Conservation (phyloP, 352 stramenopile genomes). For the Globisporangium spiculum region DNA sequence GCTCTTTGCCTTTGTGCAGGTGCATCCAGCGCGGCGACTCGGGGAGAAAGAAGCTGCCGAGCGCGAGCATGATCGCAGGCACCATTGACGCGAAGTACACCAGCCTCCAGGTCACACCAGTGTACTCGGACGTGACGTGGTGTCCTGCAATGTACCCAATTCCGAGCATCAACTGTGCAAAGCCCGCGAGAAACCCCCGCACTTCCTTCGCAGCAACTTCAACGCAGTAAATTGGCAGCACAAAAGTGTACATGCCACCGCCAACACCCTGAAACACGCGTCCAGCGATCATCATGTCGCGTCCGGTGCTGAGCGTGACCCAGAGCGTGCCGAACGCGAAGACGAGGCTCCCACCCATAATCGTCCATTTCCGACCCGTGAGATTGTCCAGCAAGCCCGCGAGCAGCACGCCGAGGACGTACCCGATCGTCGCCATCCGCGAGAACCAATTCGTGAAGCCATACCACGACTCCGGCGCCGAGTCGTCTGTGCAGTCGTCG, state of each 20-base stretch:
- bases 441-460: constrained; percentile 6
- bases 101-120: constrained; percentile 1
- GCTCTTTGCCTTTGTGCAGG: constrained; percentile 39
- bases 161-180: constrained; percentile 10
- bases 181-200: constrained; percentile 10
- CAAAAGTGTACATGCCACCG: constrained; percentile 13
- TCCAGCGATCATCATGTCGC: not conserved
- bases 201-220: constrained; percentile 12
- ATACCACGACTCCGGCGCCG: not conserved
- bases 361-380: constrained; percentile 9
- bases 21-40: constrained; percentile 53
- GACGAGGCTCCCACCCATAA: constrained; percentile 2
- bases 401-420: constrained; percentile 4
- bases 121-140: not conserved
- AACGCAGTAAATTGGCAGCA: constrained; percentile 18
- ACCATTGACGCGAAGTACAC: constrained; percentile 6
- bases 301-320: constrained; percentile 3
- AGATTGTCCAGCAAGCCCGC: constrained; percentile 8
- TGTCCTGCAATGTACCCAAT: not conserved
- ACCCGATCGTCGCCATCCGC: constrained; percentile 5
- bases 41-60: constrained; percentile 39
- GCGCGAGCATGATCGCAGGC: constrained; percentile 23
- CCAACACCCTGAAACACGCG: constrained; percentile 12
- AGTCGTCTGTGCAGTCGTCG: not conserved
- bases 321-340: constrained; percentile 13